Evolutionary conservation across 495 filamentous ascomycete genomes (phyloP).

Genomic region (Annulohypoxylon maeteangense): DNA sequence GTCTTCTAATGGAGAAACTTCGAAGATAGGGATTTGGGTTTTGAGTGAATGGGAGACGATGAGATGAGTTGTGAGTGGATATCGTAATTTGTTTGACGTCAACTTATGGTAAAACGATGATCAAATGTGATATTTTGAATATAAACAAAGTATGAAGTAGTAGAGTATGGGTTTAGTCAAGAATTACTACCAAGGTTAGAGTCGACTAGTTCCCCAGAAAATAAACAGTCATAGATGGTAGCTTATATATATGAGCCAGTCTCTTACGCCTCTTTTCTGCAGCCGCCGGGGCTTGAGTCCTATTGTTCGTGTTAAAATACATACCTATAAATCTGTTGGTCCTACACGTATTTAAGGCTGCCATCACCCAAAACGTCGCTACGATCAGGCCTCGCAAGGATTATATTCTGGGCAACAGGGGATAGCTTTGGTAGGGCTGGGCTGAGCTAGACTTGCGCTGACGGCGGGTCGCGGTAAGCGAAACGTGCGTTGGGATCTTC

Average conservation of each 20-base stretch:
- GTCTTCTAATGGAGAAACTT: not conserved
- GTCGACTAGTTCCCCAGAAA: not conserved
- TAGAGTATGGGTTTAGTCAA: not conserved
- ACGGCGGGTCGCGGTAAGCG: constrained; percentile 31
- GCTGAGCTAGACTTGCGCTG: not conserved
- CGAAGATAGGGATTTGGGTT: not conserved
- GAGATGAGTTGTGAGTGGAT: not conserved
- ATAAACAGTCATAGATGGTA: not conserved
- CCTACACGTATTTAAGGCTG: constrained; percentile 16
- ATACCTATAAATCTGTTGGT: not conserved
- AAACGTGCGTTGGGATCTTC: constrained; percentile 11
- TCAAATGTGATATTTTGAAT: no score
- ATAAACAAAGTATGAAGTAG: not conserved
- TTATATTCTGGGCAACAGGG: not conserved
- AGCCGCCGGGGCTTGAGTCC: constrained; percentile 3
- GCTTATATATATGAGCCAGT: not conserved
- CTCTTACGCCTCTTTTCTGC: not conserved
- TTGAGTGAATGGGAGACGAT: not conserved
- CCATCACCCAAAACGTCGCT: constrained; percentile 1
- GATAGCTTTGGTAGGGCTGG: constrained; percentile 17
- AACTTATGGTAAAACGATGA: not conserved
- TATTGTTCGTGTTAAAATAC: not conserved
- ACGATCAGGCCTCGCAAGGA: not conserved
- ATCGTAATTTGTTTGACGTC: not conserved
- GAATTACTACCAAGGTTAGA: not conserved